phyloP scores from a whole-genome alignment of 73 alveolate species.

The Paraurostyla sp. region DNA sequence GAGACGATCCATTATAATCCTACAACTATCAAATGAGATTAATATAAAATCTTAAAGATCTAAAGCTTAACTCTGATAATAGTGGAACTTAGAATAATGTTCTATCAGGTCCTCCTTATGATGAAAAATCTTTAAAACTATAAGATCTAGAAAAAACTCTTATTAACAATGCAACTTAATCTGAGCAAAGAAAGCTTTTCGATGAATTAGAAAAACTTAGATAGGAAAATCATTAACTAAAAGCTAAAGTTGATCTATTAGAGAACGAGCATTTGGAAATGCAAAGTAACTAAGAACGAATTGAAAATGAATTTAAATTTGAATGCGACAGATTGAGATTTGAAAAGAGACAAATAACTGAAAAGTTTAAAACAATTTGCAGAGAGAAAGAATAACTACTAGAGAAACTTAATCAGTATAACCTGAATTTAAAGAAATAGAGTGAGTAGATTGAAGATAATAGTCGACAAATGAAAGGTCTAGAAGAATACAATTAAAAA shows the following conservation, averaged over 20 bases:
- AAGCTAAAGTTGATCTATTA: not conserved
- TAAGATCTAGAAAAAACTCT: constrained; percentile 23
- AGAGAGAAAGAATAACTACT: not conserved
- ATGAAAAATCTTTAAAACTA: not conserved
- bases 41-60: not conserved
- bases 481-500: not conserved
- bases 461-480: not conserved
- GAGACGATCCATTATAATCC: no score
- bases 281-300: not conserved
- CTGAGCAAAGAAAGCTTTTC: not conserved
- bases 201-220: not conserved
- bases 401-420: not conserved
- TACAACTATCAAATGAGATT: not conserved
- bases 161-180: not conserved
- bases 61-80: no score
- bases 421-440: not conserved
- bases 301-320: not conserved
- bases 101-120: not conserved
- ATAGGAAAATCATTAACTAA: not conserved
- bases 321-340: not conserved
- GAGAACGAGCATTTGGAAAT: not conserved
- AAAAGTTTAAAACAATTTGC: not conserved
- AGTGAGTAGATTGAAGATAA: not conserved
- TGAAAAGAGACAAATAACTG: not conserved
- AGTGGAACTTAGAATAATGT: not conserved